Percentiles rank a stretch among this genome's conserved stretches.
These are phyloP conservation scores for Shiraia bambusicola DNA, from an alignment of 2,329 filamentous ascomycete species.

Conservation along the genomic window DNA sequence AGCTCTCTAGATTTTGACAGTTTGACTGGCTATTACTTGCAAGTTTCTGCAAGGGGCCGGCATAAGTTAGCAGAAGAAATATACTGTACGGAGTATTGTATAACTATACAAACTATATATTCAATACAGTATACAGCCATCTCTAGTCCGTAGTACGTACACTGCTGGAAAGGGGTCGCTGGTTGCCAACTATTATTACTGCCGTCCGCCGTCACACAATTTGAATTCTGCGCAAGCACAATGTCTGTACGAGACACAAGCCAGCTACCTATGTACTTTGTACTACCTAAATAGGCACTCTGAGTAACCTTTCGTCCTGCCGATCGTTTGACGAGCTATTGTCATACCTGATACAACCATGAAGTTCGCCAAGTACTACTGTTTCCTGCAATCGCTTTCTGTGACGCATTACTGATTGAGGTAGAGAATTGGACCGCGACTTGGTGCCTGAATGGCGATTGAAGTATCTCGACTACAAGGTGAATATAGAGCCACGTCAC, in stretches of 20 bases:
- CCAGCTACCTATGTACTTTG: too few relatives aligned
- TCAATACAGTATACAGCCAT: too few relatives aligned
- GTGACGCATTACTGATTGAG: constrained; percentile 10
- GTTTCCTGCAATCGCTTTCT: constrained; percentile 16
- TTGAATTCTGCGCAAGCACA: neutral
- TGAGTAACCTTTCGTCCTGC: neutral
- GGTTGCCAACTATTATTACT: neutral
- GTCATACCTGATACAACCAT: constrained; percentile 47
- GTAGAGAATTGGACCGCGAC: constrained; percentile 77
- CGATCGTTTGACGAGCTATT: constrained; percentile 12
- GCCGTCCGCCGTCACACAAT: neutral
- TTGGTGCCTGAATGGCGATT: constrained; percentile 91
- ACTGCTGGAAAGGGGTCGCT: too few relatives aligned
- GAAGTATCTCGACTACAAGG: constrained; percentile 95
- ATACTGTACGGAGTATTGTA: too few relatives aligned
- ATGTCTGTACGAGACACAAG: neutral
- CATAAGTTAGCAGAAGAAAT: too few relatives aligned
- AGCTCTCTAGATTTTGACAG: too few relatives aligned
- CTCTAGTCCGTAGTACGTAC: too few relatives aligned
- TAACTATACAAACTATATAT: too few relatives aligned
- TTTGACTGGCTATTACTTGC: too few relatives aligned
- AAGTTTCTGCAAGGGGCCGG: too few relatives aligned
- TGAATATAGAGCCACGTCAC: constrained; percentile 39
- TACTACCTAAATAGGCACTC: too few relatives aligned
- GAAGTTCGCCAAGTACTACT: constrained; percentile 64